phyloP scores from a whole-genome alignment of 768 basidiomycete species.

The Kondoa subrosea region DNA sequence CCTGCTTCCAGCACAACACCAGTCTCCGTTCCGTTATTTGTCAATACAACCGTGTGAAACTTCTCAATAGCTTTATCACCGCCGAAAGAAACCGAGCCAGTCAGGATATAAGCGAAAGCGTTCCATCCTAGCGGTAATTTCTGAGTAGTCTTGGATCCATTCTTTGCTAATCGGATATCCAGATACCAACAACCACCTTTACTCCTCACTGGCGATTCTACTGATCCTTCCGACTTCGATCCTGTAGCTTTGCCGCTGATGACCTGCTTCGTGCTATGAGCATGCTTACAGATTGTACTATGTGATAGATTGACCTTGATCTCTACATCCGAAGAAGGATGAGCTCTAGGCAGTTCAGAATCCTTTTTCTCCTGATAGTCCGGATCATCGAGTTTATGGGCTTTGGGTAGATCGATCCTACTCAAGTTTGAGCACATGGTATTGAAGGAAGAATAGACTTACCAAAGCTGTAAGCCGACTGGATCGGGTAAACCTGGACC shows the following conservation, averaged over 20 bases:
- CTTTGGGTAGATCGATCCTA: constrained; percentile 31
- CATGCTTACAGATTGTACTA: background rate
- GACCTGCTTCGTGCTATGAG: constrained; percentile 53
- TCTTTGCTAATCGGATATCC: constrained; percentile 51
- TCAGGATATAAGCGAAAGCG: constrained; percentile 58
- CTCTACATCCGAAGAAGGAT: constrained; percentile 15
- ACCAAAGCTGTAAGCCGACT: constrained; percentile 70
- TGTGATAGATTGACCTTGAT: background rate
- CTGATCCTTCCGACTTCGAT: constrained; percentile 36
- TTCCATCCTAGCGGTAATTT: constrained; percentile 82
- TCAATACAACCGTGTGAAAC: constrained; percentile 73
- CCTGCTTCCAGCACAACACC: constrained; percentile 49
- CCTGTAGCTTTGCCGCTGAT: constrained; percentile 81
- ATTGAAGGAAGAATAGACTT: background rate
- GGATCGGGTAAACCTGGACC: constrained; percentile 51
- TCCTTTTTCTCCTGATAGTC: constrained; percentile 67
- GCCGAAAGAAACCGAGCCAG: constrained; percentile 52
- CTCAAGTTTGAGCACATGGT: constrained; percentile 3
- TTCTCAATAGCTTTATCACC: constrained; percentile 37
- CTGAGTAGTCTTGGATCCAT: constrained; percentile 53
- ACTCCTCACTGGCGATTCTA: constrained; percentile 63
- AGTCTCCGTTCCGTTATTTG: constrained; percentile 42
- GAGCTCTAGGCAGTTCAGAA: constrained; percentile 33
- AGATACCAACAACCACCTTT: constrained; percentile 90
- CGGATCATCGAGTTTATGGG: constrained; percentile 67